Evolutionary conservation across 169 alveolate genomes (phyloP).

Genomic region (Plasmodium knowlesi): DNA sequence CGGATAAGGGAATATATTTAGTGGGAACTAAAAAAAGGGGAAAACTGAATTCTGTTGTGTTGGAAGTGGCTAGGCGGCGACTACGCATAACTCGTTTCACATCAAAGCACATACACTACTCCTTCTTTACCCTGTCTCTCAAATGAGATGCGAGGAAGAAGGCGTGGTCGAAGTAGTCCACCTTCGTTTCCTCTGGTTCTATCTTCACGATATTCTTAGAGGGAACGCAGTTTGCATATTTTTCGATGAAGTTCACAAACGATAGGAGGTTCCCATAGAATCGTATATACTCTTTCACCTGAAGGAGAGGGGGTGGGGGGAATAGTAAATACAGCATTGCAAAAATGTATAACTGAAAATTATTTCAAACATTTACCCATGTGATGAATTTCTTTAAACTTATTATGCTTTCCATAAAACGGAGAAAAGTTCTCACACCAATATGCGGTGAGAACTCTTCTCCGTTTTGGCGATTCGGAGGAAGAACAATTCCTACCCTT

Average conservation of each 20-base stretch:
- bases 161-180: conserved; percentile 39
- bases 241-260: conserved; percentile 55
- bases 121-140: conserved; percentile 39
- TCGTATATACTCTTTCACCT: conserved; percentile 61
- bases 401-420: background rate
- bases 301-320: too few species aligned
- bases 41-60: background rate
- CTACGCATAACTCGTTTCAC: too few species aligned
- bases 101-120: background rate
- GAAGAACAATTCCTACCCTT: conserved; percentile 17
- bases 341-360: background rate
- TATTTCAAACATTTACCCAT: background rate
- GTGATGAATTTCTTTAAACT: background rate
- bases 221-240: conserved; percentile 25
- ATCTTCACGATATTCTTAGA: conserved; percentile 30
- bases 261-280: conserved; percentile 73
- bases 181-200: conserved; percentile 20
- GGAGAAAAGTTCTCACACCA: background rate
- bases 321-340: background rate
- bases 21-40: background rate
- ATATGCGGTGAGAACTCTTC: background rate
- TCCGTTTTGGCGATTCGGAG: background rate
- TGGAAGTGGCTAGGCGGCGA: background rate
- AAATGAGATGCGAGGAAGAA: conserved; percentile 41
- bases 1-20: background rate